Conservation (phyloP, 192 early-diverging fungal species). For the Mortierella alpina region DNA sequence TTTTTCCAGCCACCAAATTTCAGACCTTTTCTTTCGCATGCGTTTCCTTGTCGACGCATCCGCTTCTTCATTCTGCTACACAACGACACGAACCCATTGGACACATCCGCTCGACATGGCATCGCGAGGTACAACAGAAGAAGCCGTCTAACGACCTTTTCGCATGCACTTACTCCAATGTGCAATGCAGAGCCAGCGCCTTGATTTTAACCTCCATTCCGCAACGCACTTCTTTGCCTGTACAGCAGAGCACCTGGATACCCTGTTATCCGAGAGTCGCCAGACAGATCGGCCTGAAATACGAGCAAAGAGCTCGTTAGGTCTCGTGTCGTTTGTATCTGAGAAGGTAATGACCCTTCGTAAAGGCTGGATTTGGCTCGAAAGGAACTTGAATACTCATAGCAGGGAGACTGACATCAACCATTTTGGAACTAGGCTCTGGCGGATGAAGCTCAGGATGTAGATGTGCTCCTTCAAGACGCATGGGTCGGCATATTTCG, state of each 20-base stretch:
- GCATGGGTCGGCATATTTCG: constrained; percentile 17
- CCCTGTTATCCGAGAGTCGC: constrained; percentile 21
- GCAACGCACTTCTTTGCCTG: not conserved
- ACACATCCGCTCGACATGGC: not conserved
- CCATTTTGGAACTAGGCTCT: too few relatives aligned
- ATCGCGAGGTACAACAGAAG: not conserved
- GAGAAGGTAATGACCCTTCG: not conserved
- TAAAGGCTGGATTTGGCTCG: not conserved
- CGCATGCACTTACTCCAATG: too few relatives aligned
- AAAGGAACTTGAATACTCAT: not conserved
- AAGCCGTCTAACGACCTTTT: too few relatives aligned
- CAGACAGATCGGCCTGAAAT: constrained; percentile 32
- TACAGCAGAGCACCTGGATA: constrained; percentile 21
- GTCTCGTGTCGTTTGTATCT: constrained; percentile 19
- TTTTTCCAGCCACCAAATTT: not conserved
- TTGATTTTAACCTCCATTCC: not conserved
- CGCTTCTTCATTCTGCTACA: not conserved
- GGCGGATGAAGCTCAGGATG: too few relatives aligned
- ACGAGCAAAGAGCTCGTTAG: constrained; percentile 35
- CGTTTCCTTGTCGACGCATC: not conserved
- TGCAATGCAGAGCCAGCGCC: too few relatives aligned
- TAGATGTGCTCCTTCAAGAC: not conserved
- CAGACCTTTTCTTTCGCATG: not conserved
- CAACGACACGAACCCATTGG: too few relatives aligned
- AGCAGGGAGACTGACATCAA: too few relatives aligned